Evolutionary conservation across 148 eudicot genomes (phyloP), one percentile per base, ranked within the genome.

Genomic region (Nepenthes mirabilis): DNA sequence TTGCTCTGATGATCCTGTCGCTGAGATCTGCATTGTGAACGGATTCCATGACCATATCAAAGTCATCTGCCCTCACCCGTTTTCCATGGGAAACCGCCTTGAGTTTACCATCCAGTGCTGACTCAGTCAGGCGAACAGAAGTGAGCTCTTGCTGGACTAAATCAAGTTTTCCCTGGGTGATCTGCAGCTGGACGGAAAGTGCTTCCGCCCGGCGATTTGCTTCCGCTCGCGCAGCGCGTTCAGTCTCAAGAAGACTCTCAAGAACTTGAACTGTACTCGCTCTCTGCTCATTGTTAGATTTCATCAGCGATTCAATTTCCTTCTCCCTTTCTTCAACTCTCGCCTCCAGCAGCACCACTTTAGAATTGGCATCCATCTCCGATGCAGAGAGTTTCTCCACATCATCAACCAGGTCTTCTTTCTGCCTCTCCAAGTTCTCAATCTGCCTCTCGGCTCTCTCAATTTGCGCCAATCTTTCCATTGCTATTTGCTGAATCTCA

Each of bases 321-420:
- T 84, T 86, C 65, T 93, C 91, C 67, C 86, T 80, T 55, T 93
- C 99, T 75, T 83, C 86, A 33, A 88, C 96, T 47, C 85, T 77
- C 40, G 83, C 83, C 74, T 93, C 96, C 9, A 89, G 79, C 70
- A 72, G 56, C 52, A 67, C 72, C 6, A 93, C 91, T 75, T 79
- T 86, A 11, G 86, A 67, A 47, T 65, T 63, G 37, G 95, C 99
- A 56, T 82, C 91, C 74, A 53, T 62, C 68, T 93, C 95, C 6
- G 89, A 78, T 33, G 75, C 73, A 35, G 81, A 80, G n/a, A 73
- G 77, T 52, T 71, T 71, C 63, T 79, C 89, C 2, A 80, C 60
- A 67, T 88, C 91, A 43, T 66, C 65, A 5, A 62, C 72, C 51
- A 84, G 70, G 53, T 86, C 84, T 7, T 60, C 58, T 59, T 69